A percentile compares a stretch with the other conserved stretches of the same genome.
phyloP scores from a whole-genome alignment of 257 asterid species.

The Lycium ferocissimum region DNA sequence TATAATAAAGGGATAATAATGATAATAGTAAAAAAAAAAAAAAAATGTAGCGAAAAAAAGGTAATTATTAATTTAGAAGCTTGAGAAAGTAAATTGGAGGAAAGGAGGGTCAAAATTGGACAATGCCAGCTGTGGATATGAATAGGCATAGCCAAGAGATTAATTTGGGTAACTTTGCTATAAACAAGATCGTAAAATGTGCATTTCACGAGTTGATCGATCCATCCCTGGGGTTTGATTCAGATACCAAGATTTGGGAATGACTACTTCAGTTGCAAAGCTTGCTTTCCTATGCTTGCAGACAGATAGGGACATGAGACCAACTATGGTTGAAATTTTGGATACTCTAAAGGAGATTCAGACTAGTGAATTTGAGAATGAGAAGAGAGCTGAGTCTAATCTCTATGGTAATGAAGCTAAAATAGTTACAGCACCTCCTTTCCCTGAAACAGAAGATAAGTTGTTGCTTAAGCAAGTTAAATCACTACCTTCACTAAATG shows the following conservation, averaged over 20 bases:
- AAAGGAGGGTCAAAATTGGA: no score
- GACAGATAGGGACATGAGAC: background rate
- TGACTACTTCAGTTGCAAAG: background rate
- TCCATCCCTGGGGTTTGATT: constrained; percentile 23
- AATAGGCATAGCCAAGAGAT: constrained; percentile 15
- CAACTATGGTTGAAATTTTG: constrained; percentile 19
- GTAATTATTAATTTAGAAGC: no score
- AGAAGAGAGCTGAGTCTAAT: background rate
- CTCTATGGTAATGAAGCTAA: background rate
- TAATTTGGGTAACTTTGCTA: background rate
- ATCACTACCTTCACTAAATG: constrained; percentile 20
- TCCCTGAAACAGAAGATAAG: background rate
- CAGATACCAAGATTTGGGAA: background rate
- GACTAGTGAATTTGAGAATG: background rate
- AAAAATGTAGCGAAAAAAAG: no score
- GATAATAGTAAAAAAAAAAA: no score
- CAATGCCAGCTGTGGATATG: constrained; percentile 2
- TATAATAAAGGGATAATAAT: no score
- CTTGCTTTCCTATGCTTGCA: constrained; percentile 22
- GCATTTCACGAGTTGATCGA: background rate
- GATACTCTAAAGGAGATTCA: constrained; percentile 25
- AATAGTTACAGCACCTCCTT: background rate
- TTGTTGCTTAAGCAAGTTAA: background rate
- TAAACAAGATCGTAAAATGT: background rate
- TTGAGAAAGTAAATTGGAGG: no score